Base-by-base conservation (phyloP, 305 asterid genomes). In the Stenogyne calaminthoides region DNA sequence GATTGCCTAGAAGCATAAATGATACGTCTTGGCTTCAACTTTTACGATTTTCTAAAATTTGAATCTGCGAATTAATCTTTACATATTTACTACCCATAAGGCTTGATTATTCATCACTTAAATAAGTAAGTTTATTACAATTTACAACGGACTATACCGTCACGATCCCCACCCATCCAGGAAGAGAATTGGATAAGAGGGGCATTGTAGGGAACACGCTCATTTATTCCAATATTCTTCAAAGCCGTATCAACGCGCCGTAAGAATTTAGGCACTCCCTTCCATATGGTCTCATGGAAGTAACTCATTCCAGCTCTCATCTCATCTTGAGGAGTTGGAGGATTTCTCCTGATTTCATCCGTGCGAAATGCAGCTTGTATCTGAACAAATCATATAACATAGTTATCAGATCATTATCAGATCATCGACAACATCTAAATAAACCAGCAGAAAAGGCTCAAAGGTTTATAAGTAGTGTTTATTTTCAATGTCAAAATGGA, bases 121-220 rank as follows among this genome's bases (percentile, higher is more conserved):
- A 44, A 44, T 44, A 14, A 44, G 52, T 11, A 19, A 32, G 15
- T 32, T 2, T 19, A 14, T 7, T 36, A 59, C n/a, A n/a, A n/a
- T n/a, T n/a, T n/a, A n/a, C 18, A 54, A 64, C 73, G 75, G 81
- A 19, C 9, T 56, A 56, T 88, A 92, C 98, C 97, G 19, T 92
- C 98, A 67, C 98, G 98, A 72, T 92, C 98, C 12, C 97, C 98
- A 32, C 97, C 98, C 98, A 92, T 92, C 98, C 97, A 90, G 63
- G 98, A 92, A 54, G 98, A 92, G 72, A 92, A 92, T 56, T 92
- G 98, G 69, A 92, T 92, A 57, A 90, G 86, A 74, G 97, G 97
- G 47, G 96, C 96, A 83, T 90, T 88, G 74, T 92, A 88, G 2
- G 98, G 98, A 84, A 92, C 90, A 12, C 97, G 95, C 78, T 90